phyloP scores from a whole-genome alignment of 23 red algal genomes.

The Agarophyton chilense region DNA sequence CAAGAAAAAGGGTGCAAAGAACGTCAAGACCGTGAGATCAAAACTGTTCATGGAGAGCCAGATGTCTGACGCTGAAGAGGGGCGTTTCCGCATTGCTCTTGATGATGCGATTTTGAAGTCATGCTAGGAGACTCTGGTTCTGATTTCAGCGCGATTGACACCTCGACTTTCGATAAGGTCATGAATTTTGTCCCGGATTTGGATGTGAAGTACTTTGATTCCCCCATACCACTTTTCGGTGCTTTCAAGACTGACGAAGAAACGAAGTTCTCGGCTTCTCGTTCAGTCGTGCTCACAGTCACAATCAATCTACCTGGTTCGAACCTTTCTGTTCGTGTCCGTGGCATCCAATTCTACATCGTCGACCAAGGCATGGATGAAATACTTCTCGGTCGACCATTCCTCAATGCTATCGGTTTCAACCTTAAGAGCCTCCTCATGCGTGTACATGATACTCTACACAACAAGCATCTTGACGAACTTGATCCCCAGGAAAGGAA shows the following conservation, averaged over 20 bases:
- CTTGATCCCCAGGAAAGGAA: not conserved
- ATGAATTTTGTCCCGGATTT: not conserved
- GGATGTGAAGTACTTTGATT: not conserved
- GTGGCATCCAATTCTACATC: not conserved
- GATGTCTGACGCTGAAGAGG: not conserved
- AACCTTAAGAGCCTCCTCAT: not conserved
- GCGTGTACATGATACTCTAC: not conserved
- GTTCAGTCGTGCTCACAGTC: not conserved
- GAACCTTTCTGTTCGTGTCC: not conserved
- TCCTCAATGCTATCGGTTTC: constrained; percentile 35
- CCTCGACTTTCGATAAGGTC: not conserved
- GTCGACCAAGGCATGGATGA: not conserved
- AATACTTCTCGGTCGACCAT: constrained; percentile 9
- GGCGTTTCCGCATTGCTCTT: not conserved
- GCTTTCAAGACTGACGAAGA: not conserved
- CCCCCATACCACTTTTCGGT: not conserved
- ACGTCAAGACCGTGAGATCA: not conserved
- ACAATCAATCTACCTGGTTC: not conserved
- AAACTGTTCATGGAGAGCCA: not conserved
- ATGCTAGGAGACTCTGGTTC: constrained; percentile 13
- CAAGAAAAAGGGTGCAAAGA: constrained; percentile 1
- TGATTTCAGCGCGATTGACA: not conserved
- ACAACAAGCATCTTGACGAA: not conserved
- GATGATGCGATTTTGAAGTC: not conserved
- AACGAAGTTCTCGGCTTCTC: not conserved